Percentiles rank a stretch among this genome's conserved stretches.
Conservation (phyloP, 208 protist genomes). For the Leishmania major region DNA sequence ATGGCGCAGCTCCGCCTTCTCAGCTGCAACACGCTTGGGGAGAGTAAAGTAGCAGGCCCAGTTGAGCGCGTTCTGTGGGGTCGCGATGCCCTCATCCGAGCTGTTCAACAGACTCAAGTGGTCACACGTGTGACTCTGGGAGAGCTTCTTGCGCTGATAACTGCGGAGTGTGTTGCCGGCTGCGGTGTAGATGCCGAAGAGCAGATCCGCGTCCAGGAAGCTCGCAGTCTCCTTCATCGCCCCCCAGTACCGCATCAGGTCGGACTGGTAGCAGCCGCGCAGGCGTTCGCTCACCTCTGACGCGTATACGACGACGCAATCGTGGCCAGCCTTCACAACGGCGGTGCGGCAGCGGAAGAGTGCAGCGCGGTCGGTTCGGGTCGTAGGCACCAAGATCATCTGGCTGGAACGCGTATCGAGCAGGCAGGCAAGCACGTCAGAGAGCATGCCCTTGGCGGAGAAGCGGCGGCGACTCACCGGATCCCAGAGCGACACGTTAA, state of each 20-base stretch:
- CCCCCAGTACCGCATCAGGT: conserved; percentile 70
- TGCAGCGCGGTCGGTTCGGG: conserved; percentile 77
- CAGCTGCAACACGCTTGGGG: conserved; percentile 41
- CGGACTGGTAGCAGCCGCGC: conserved; percentile 69
- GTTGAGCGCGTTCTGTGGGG: conserved; percentile 43
- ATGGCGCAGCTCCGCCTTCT: conserved; percentile 52
- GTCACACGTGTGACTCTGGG: conserved; percentile 15
- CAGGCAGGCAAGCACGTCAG: conserved; percentile 77
- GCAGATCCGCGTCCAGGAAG: conserved; percentile 61
- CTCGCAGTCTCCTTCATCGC: conserved; percentile 48
- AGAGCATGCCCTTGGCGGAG: conserved; percentile 82
- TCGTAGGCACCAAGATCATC: conserved; percentile 86
- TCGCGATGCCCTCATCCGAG: conserved; percentile 17
- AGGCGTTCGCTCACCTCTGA: conserved; percentile 68
- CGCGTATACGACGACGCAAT: conserved; percentile 70
- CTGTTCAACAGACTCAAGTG: conserved; percentile 9
- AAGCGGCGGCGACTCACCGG: conserved; percentile 52
- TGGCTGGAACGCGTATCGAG: conserved; percentile 52
- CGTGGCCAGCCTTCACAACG: conserved; percentile 54
- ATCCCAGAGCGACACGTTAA: conserved; percentile 76
- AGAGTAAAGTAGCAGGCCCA: conserved; percentile 55
- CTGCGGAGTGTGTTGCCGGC: conserved; percentile 60
- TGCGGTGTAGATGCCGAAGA: conserved; percentile 52
- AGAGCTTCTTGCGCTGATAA: conserved; percentile 42
- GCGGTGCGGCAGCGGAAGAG: conserved; percentile 82